Evolutionary conservation across 108 stramenopile species (phyloP).

Genomic region (Hondaea fermentalgiana): DNA sequence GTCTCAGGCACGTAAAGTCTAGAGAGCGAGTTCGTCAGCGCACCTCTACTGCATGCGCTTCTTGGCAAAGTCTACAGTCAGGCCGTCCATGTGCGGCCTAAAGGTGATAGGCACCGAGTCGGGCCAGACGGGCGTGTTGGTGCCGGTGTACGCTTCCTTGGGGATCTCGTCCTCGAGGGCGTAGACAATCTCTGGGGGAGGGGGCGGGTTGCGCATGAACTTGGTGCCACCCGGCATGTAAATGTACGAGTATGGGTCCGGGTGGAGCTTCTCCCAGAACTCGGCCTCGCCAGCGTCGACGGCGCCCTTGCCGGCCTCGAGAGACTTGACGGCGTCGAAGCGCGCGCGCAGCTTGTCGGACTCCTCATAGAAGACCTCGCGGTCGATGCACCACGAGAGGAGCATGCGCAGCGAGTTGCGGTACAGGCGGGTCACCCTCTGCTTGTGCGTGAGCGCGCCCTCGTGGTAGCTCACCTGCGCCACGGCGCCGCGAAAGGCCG

Average conservation of each 20-base stretch:
- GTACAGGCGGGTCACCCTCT: constrained; percentile 26
- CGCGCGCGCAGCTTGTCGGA: constrained; percentile 9
- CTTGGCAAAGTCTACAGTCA: constrained; percentile 9
- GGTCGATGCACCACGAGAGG: not conserved
- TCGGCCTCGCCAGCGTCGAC: constrained; percentile 12
- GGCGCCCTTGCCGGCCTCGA: not conserved
- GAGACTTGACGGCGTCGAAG: constrained; percentile 15
- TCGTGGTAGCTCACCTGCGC: not conserved
- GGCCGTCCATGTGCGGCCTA: not conserved
- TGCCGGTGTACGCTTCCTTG: not conserved
- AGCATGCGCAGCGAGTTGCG: not conserved
- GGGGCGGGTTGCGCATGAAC: constrained; percentile 40
- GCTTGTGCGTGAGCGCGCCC: constrained; percentile 12
- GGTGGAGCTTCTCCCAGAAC: not conserved
- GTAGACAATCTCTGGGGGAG: constrained; percentile 21
- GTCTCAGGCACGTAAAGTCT: not conserved
- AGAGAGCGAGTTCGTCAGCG: no score
- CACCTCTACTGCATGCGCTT: not conserved
- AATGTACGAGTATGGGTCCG: constrained; percentile 21
- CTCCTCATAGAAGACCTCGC: not conserved
- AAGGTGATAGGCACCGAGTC: not conserved
- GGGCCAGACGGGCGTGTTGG: constrained; percentile 18
- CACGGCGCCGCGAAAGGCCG: not conserved
- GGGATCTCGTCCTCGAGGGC: constrained; percentile 27
- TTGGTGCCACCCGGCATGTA: constrained; percentile 38